Conservation (phyloP, 2,329 filamentous ascomycete genomes). For the Fusarium lateritium region DNA sequence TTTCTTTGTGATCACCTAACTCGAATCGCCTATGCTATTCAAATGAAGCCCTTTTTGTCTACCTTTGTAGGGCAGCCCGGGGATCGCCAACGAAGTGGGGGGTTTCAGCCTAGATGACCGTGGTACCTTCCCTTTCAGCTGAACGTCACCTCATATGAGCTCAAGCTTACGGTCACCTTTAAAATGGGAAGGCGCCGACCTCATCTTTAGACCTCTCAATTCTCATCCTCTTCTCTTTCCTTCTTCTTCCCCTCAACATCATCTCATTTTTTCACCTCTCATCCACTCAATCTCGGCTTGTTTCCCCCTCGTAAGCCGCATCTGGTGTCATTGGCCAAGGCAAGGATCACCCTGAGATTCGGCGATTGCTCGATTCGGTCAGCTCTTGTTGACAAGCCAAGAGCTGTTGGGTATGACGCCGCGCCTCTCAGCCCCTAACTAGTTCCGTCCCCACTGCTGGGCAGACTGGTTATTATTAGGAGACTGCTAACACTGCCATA, state of each 20-base stretch:
- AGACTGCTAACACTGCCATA: slow-evolving; percentile 34
- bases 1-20: background rate
- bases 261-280: background rate
- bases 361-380: slow-evolving; percentile 48
- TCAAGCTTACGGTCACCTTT: slow-evolving; percentile 19
- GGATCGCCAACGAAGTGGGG: slow-evolving; percentile 26
- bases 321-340: slow-evolving; percentile 23
- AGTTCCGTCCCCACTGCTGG: slow-evolving; percentile 13
- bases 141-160: slow-evolving; percentile 23
- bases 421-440: slow-evolving; percentile 41
- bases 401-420: slow-evolving; percentile 38
- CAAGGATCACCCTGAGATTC: slow-evolving; percentile 35
- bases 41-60: slow-evolving; percentile 13
- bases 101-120: slow-evolving; percentile 37
- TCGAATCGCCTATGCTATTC: background rate
- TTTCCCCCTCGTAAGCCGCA: background rate
- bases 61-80: background rate
- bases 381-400: slow-evolving; percentile 34
- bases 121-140: slow-evolving; percentile 37
- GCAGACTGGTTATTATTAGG: background rate
- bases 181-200: slow-evolving; percentile 37
- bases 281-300: slow-evolving; percentile 13
- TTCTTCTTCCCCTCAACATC: background rate
- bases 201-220: slow-evolving; percentile 13
- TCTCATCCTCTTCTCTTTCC: background rate